These are phyloP conservation scores for Silene vulgaris DNA, from an alignment of 179 eudicot species.

Conservation along the genomic window DNA sequence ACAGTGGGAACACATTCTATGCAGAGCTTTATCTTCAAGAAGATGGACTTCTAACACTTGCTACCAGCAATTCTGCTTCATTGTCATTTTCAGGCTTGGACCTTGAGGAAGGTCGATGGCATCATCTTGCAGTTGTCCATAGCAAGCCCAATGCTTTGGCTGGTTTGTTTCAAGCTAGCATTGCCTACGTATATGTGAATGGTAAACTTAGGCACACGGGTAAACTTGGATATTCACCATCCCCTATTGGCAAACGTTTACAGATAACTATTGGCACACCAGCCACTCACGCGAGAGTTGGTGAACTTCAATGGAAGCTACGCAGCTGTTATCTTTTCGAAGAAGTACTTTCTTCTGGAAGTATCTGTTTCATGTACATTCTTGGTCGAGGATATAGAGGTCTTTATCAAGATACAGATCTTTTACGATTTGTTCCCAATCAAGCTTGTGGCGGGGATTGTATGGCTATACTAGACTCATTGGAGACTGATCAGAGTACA, in stretches of 20 bases:
- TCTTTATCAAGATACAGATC: constrained; percentile 90
- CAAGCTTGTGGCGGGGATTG: constrained; percentile 99
- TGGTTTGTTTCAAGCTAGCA: constrained; percentile 97
- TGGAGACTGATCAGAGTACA: constrained; percentile 66
- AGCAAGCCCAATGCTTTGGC: constrained; percentile 99
- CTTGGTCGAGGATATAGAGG: constrained; percentile 99
- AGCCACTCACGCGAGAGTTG: constrained; percentile 58
- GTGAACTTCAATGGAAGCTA: constrained; percentile 86
- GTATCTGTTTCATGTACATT: constrained; percentile 94
- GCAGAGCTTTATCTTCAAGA: constrained; percentile 95
- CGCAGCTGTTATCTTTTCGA: constrained; percentile 96
- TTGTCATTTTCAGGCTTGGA: constrained; percentile 85
- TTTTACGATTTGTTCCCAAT: constrained; percentile 86
- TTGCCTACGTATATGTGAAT: constrained; percentile 88
- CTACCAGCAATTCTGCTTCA: constrained; percentile 87
- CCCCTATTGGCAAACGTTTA: constrained; percentile 86
- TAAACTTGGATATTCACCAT: constrained; percentile 94
- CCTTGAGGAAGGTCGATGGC: constrained; percentile 96
- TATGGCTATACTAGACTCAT: constrained; percentile 95
- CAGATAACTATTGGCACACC: constrained; percentile 97
- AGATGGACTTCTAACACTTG: constrained; percentile 86
- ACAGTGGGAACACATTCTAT: constrained; percentile 63
- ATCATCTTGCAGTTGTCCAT: constrained; percentile 98
- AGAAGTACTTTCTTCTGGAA: constrained; percentile 89
- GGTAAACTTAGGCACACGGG: constrained; percentile 96